phyloP scores from a whole-genome alignment of 176 grass and related monocot genomes.

The Pontederia paniculata region DNA sequence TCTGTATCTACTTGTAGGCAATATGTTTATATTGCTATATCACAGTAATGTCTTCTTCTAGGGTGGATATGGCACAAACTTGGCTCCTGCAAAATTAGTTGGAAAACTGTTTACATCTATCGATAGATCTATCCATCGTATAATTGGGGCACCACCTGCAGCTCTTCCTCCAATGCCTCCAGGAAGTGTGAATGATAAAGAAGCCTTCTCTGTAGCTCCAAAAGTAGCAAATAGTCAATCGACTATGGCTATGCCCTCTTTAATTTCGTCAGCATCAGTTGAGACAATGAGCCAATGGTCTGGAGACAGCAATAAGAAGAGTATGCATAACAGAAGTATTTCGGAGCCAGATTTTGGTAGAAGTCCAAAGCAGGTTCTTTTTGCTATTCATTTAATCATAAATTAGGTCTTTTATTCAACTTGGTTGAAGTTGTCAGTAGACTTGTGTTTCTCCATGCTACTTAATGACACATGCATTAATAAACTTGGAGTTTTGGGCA shows the following conservation, averaged over 20 bases:
- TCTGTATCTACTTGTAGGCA: background rate
- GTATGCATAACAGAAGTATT: constrained; percentile 70
- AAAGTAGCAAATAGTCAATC: constrained; percentile 90
- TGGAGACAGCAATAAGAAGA: constrained; percentile 41
- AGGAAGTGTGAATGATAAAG: constrained; percentile 40
- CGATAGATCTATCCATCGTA: constrained; percentile 81
- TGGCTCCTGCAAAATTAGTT: constrained; percentile 73
- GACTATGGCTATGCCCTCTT: constrained; percentile 64
- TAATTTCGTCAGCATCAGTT: constrained; percentile 53
- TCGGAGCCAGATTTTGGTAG: constrained; percentile 90
- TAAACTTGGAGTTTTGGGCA: background rate
- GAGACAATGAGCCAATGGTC: constrained; percentile 59
- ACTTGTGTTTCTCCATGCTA: background rate
- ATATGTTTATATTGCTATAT: background rate
- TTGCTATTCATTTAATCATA: background rate
- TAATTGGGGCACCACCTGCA: constrained; percentile 74
- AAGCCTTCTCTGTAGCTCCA: constrained; percentile 30
- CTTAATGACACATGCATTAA: background rate
- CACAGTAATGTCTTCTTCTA: constrained; percentile 1
- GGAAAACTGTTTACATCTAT: constrained; percentile 80
- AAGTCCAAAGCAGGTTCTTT: constrained; percentile 63
- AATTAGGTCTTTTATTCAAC: background rate
- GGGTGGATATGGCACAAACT: constrained; percentile 80
- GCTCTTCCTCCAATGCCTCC: constrained; percentile 60
- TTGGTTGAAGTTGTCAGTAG: too few species aligned